phyloP scores from a whole-genome alignment of 1,139 yeast species.

The Eremothecium gossypii region DNA sequence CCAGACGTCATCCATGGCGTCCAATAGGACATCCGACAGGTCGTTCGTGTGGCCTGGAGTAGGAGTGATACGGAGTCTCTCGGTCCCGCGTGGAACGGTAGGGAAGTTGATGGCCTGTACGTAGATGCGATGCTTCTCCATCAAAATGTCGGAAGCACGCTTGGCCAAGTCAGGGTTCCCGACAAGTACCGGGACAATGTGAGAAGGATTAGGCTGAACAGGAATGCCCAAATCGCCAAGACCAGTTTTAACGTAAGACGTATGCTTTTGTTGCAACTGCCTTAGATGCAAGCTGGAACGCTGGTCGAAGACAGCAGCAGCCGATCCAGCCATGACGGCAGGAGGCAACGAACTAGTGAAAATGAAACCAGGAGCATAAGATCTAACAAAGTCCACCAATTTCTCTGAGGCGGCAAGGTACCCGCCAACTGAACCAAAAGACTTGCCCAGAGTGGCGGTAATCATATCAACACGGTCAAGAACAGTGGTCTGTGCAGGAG shows the following conservation, averaged over 20 bases:
- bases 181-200: constrained; percentile 87
- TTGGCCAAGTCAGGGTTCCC: constrained; percentile 94
- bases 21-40: constrained; percentile 64
- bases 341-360: constrained; percentile 97
- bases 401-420: constrained; percentile 83
- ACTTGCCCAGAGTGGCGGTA: constrained; percentile 95
- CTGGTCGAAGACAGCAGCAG: constrained; percentile 78
- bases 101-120: constrained; percentile 99
- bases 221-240: constrained; percentile 74
- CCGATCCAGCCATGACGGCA: constrained; percentile 93
- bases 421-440: constrained; percentile 96
- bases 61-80: constrained; percentile 92
- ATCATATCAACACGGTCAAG: constrained; percentile 91
- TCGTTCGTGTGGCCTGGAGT: constrained; percentile 90
- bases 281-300: constrained; percentile 71
- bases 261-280: constrained; percentile 74
- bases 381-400: constrained; percentile 90
- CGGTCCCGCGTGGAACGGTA: constrained; percentile 92
- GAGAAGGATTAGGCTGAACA: constrained; percentile 95
- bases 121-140: constrained; percentile 76
- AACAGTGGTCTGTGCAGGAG: constrained; percentile 46
- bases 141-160: constrained; percentile 77
- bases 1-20: constrained; percentile 75
- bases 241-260: constrained; percentile 71
- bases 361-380: constrained; percentile 94